Percentiles rank a stretch among this genome's conserved stretches.
These are phyloP conservation scores for Penicillium sp. DNA, from an alignment of 2,329 filamentous ascomycete genomes.

Conservation along the genomic window DNA sequence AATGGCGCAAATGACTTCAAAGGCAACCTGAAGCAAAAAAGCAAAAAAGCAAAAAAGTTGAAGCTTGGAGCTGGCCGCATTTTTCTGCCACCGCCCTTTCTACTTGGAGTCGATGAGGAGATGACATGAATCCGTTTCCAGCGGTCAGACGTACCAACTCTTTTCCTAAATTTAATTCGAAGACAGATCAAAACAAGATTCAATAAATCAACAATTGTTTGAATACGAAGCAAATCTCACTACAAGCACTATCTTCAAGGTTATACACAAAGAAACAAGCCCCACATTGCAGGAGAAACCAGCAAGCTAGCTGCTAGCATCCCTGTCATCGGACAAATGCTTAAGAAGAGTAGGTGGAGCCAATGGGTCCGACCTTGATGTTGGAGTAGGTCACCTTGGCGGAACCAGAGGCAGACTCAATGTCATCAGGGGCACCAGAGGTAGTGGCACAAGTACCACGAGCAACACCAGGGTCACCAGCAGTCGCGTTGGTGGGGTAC, in stretches of 20 bases:
- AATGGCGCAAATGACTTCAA: not conserved
- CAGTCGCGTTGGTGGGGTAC: constrained; percentile 55
- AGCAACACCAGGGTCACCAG: constrained; percentile 50
- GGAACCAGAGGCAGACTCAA: constrained; percentile 52
- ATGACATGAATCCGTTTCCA: constrained; percentile 11
- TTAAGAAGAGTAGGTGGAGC: constrained; percentile 50
- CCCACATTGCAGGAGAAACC: not conserved
- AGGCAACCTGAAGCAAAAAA: not conserved
- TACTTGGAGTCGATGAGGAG: not conserved
- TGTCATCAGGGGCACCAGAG: constrained; percentile 54
- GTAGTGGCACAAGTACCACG: constrained; percentile 58
- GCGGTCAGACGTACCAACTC: not conserved
- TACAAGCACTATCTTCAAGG: not conserved
- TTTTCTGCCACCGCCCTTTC: constrained; percentile 16
- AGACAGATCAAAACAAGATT: not conserved
- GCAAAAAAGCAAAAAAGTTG: not conserved
- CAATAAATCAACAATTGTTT: not conserved
- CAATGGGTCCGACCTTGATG: constrained; percentile 61
- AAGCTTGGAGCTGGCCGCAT: constrained; percentile 17
- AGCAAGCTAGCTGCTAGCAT: not conserved
- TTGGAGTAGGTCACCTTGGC: constrained; percentile 60
- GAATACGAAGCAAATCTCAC: not conserved
- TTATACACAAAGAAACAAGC: not conserved
- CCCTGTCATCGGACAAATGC: not conserved
- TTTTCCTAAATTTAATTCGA: not conserved